These are phyloP conservation scores for Yarrowia divulgata DNA, from an alignment of 805 yeast genomes.

Conservation along the genomic window DNA sequence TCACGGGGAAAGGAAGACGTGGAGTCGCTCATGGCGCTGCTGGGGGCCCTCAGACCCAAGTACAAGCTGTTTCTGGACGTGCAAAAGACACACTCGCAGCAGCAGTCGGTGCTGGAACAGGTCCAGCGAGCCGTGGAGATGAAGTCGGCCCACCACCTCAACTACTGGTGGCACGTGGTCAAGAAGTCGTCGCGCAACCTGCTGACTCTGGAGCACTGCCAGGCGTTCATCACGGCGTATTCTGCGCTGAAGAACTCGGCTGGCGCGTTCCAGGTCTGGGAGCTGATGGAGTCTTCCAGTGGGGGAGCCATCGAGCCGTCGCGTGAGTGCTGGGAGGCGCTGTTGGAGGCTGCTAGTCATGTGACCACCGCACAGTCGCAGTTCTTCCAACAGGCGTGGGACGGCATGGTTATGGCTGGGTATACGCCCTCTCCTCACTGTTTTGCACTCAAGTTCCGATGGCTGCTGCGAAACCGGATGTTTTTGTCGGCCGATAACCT, in stretches of 20 bases:
- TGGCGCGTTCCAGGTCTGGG: conserved; percentile 30
- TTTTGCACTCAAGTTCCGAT: conserved; percentile 11
- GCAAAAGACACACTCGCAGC: not conserved
- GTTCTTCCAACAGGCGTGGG: conserved; percentile 32
- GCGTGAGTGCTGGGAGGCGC: conserved; percentile 35
- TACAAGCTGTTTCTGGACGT: conserved; percentile 10
- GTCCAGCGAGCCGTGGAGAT: not conserved
- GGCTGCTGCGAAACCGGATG: not conserved
- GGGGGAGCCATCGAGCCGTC: not conserved
- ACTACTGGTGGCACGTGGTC: conserved; percentile 30
- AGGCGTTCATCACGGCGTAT: conserved; percentile 6
- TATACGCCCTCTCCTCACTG: conserved; percentile 1
- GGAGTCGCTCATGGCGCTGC: not conserved
- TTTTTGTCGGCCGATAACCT: conserved; percentile 6
- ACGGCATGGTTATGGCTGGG: conserved; percentile 31
- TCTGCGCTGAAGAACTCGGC: not conserved
- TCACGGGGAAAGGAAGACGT: not conserved
- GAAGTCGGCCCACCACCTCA: conserved; percentile 21
- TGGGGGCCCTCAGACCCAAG: not conserved
- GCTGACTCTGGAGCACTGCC: conserved; percentile 13
- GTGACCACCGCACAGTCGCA: not conserved
- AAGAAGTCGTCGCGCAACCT: conserved; percentile 10
- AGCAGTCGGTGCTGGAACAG: conserved; percentile 10
- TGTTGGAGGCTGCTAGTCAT: conserved; percentile 18
- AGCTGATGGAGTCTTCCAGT: conserved; percentile 5